Evolutionary conservation across 2,329 filamentous ascomycete species (phyloP).

Genomic region (Sporothrix inflata): DNA sequence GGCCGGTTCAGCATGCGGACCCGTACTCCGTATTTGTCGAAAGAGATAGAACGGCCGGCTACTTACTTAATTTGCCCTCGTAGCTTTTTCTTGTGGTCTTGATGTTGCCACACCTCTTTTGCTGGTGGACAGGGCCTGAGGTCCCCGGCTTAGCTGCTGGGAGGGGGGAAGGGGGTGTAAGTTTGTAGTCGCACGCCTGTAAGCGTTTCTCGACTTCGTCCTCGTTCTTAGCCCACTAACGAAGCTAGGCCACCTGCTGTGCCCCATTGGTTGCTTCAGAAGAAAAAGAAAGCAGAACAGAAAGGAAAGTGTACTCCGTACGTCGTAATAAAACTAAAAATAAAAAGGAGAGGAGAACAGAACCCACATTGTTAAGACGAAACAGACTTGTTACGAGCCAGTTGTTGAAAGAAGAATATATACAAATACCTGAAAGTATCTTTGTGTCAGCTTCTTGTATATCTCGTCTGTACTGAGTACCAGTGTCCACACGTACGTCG

Average conservation of each 20-base stretch:
- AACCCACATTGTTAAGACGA: constrained; percentile 7
- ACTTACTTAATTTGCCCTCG: constrained; percentile 22
- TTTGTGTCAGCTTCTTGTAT: neutral
- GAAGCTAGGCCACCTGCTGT: constrained; percentile 16
- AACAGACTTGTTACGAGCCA: neutral
- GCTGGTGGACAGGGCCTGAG: neutral
- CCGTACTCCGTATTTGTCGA: neutral
- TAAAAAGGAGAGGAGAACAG: neutral
- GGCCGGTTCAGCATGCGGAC: neutral
- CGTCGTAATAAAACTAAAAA: neutral
- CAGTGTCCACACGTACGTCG: neutral
- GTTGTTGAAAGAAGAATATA: neutral
- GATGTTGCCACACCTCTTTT: constrained; percentile 22
- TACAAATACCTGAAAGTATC: too few species aligned
- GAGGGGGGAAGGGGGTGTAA: neutral
- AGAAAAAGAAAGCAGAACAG: constrained; percentile 13
- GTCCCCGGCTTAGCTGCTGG: neutral
- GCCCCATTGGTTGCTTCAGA: constrained; percentile 15
- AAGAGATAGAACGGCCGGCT: constrained; percentile 18
- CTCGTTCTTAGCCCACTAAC: constrained; percentile 14
- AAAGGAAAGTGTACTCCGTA: neutral
- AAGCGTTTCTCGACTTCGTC: constrained; percentile 10
- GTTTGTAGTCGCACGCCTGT: constrained; percentile 11
- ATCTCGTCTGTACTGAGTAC: neutral
- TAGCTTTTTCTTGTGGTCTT: neutral